Percentiles rank a stretch among this genome's conserved stretches.
Evolutionary conservation across 2,329 filamentous ascomycete genomes (phyloP).

Genomic region (Trichoderma arundinaceum): DNA sequence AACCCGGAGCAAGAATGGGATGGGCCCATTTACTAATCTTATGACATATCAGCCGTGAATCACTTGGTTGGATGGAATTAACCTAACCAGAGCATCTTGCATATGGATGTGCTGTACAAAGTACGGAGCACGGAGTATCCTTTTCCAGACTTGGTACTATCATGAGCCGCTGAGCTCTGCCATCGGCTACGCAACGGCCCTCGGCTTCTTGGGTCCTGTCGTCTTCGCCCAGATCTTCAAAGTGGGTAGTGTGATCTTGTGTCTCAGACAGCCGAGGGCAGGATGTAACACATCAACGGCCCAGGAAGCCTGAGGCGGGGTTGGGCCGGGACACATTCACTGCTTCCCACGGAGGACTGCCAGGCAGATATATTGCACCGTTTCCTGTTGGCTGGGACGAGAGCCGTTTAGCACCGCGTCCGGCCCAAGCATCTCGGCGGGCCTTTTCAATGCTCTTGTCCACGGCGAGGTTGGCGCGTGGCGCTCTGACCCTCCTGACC

Average conservation of each 20-base stretch:
- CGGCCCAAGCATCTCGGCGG: constrained; percentile 17
- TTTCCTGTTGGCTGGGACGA: constrained; percentile 10
- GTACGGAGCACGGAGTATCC: neutral
- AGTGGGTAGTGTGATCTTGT: constrained; percentile 26
- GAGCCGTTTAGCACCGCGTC: constrained; percentile 5
- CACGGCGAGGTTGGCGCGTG: constrained; percentile 19
- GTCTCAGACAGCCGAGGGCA: constrained; percentile 29
- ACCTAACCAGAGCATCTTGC: neutral
- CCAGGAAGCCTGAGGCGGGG: constrained; percentile 22
- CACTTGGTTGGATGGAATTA: neutral
- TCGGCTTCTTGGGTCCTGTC: constrained; percentile 5
- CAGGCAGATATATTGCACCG: neutral
- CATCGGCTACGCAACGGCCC: constrained; percentile 12
- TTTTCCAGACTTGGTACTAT: neutral
- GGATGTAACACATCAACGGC: constrained; percentile 15
- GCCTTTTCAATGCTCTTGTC: neutral
- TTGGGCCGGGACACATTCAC: constrained; percentile 27
- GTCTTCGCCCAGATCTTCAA: constrained; percentile 10
- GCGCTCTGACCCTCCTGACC: constrained; percentile 13
- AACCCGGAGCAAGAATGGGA: too few relatives aligned
- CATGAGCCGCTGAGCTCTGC: neutral
- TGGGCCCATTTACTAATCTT: neutral
- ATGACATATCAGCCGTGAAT: neutral
- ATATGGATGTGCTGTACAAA: neutral
- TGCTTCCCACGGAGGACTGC: neutral